Evolutionary conservation across 108 stramenopile species (phyloP).

Genomic region (Pseudonitzschia pungens): DNA sequence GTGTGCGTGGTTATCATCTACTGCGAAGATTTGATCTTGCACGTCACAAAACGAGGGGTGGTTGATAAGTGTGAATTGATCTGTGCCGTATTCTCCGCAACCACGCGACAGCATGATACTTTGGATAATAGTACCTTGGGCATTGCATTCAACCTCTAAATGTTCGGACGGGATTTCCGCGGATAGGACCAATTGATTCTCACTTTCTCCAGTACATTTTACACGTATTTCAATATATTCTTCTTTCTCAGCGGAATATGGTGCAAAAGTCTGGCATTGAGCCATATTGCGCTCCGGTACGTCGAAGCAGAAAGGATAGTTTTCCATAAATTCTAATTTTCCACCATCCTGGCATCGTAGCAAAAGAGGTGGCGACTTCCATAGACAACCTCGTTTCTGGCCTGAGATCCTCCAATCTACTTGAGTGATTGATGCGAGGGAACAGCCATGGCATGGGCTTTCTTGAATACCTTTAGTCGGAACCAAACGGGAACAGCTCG

Average conservation of each 20-base stretch:
- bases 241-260: slow-evolving; percentile 12
- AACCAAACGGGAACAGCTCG: slow-evolving; percentile 2
- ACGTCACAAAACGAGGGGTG: slow-evolving; percentile 5
- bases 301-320: slow-evolving; percentile 9
- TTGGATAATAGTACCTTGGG: slow-evolving; percentile 6
- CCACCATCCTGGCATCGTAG: slow-evolving; percentile 14
- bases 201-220: slow-evolving; percentile 11
- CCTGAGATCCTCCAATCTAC: slow-evolving; percentile 19
- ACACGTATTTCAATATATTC: slow-evolving; percentile 5
- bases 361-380: slow-evolving; percentile 7
- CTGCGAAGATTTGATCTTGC: slow-evolving; percentile 1
- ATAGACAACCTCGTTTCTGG: slow-evolving; percentile 1
- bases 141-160: slow-evolving; percentile 6
- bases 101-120: slow-evolving; percentile 20
- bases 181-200: slow-evolving; percentile 2
- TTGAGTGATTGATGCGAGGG: not conserved
- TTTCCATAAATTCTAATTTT: slow-evolving; percentile 2
- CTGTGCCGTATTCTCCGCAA: slow-evolving; percentile 15
- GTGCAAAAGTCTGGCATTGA: slow-evolving; percentile 15
- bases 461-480: slow-evolving; percentile 2
- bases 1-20: slow-evolving; percentile 4
- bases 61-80: not conserved
- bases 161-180: slow-evolving; percentile 9
- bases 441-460: not conserved
- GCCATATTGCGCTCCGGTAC: slow-evolving; percentile 5